Evolutionary conservation across 257 asterid species (phyloP).

Genomic region (Fraxinus americana): DNA sequence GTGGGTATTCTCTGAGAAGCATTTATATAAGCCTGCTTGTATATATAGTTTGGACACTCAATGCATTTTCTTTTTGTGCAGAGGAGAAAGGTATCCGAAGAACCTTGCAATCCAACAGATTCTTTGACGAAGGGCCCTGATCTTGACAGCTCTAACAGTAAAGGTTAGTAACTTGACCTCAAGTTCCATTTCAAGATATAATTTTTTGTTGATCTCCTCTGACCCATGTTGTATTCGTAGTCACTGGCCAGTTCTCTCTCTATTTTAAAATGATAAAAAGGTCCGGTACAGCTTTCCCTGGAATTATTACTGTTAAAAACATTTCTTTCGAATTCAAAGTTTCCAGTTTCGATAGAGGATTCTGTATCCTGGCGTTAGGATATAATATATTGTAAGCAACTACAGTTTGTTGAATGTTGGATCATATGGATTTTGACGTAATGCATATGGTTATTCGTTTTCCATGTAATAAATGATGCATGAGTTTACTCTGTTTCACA

Average conservation of each 20-base stretch:
- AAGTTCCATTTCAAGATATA: slow-evolving; percentile 9
- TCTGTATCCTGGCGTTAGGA: not conserved
- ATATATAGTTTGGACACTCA: not conserved
- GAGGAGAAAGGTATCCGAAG: slow-evolving; percentile 52
- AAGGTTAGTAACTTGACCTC: slow-evolving; percentile 39
- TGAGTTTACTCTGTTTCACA: not conserved
- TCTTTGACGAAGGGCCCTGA: slow-evolving; percentile 33
- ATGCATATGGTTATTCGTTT: not conserved
- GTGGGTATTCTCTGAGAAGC: not conserved
- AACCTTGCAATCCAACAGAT: slow-evolving; percentile 46
- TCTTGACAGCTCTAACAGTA: slow-evolving; percentile 35
- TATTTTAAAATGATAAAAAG: not conserved
- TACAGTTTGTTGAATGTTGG: not conserved
- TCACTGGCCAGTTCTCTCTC: not conserved
- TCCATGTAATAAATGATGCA: not conserved
- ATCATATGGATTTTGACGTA: not conserved
- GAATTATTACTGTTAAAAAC: not conserved
- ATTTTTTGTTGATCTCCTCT: not conserved
- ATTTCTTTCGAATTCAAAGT: not conserved
- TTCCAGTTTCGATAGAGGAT: not conserved
- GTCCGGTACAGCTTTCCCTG: not conserved
- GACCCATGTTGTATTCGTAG: not conserved
- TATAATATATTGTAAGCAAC: not conserved
- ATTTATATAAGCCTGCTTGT: not conserved
- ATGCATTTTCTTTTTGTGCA: slow-evolving; percentile 32